Base-by-base conservation (phyloP, 768 basidiomycete species). In the Clitopilus passeckerianus region DNA sequence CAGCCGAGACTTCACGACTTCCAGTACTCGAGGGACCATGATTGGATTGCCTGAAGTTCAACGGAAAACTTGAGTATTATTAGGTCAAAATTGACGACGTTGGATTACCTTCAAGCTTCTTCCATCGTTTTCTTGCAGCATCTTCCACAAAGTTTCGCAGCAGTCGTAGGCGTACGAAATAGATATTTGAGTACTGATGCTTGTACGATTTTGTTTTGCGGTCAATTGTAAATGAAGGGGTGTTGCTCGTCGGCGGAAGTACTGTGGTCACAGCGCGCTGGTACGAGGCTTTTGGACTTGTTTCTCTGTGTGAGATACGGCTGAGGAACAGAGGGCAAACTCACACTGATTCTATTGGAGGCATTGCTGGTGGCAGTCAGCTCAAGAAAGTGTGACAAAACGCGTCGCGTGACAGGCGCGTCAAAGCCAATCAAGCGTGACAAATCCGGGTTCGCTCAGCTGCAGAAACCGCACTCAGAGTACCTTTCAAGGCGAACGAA, bases 1-100 rank as follows among this genome's bases (percentile, higher is more conserved):
- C 57, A 96, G 76, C 66, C 89, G 78, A 0, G 89, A 89, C 65
- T 93, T 91, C 52, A 86, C 76, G 7, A 98, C 88, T 59, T 98
- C 96, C 4, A 97, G 84, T 1, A 96, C 90, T 30, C 92, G 81
- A 6, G 86, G 80, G n/a, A 95, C 83, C 30, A 87, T 80, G 10
- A 79, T 67, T 0, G 94, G 93, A 10, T 81, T 77, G 8, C 86
- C 91, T 92, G 66, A 30, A 30, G 27, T 30, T 30, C 24, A 58
- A 53, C 23, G 9, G n/a, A n/a, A 18, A 27, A 52, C 27, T 3
- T 30, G 27, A 30, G 27, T 7, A 30, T 7, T 30, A 30, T 30
- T 30, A 3, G 7, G 3, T 30, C 27, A 30, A 4, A 30, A 30
- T 7, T 30, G 27, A 30, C 27, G 7, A 30, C n/a, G n/a, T 30